A percentile compares a stretch with the other conserved stretches of the same genome.
Conservation (phyloP, 306 rosid genomes). For the Prunus mongolica region DNA sequence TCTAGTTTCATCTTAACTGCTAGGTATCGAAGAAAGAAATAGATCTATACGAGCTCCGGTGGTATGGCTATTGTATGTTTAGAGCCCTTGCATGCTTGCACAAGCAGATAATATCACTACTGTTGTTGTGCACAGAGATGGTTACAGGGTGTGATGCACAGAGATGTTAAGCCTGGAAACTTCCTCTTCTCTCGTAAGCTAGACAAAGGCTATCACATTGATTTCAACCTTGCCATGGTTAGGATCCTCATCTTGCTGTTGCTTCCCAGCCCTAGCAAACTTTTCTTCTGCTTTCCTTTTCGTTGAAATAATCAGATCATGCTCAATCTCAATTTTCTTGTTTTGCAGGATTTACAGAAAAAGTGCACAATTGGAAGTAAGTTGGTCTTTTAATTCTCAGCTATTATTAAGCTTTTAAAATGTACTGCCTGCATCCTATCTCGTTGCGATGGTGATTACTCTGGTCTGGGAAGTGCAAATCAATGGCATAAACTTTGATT, state of each 20-base stretch:
- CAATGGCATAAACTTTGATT: neutral
- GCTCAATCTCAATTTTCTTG: neutral
- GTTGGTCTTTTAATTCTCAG: conserved; percentile 15
- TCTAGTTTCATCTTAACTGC: neutral
- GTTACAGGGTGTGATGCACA: conserved; percentile 19
- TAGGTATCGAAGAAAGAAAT: conserved; percentile 17
- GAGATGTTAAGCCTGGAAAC: conserved; percentile 24
- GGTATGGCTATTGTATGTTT: conserved; percentile 26
- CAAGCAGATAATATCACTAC: conserved; percentile 15
- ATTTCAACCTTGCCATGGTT: conserved; percentile 22
- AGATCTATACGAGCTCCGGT: conserved; percentile 17
- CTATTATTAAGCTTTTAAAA: conserved; percentile 11
- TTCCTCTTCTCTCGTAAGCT: conserved; percentile 16
- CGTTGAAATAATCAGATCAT: neutral
- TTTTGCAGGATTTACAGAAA: conserved; percentile 32
- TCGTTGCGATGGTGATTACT: conserved; percentile 1
- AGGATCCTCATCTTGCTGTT: conserved; percentile 7
- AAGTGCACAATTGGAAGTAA: conserved; percentile 54
- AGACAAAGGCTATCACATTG: conserved; percentile 18
- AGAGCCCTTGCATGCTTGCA: conserved; percentile 18
- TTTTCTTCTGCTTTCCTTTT: neutral
- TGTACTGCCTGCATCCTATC: neutral
- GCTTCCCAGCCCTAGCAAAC: neutral
- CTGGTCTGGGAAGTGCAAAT: conserved; percentile 3
- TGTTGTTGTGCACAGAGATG: neutral